Evolutionary conservation across 257 asterid genomes (phyloP).

Genomic region (Solanum corneliomulleri): DNA sequence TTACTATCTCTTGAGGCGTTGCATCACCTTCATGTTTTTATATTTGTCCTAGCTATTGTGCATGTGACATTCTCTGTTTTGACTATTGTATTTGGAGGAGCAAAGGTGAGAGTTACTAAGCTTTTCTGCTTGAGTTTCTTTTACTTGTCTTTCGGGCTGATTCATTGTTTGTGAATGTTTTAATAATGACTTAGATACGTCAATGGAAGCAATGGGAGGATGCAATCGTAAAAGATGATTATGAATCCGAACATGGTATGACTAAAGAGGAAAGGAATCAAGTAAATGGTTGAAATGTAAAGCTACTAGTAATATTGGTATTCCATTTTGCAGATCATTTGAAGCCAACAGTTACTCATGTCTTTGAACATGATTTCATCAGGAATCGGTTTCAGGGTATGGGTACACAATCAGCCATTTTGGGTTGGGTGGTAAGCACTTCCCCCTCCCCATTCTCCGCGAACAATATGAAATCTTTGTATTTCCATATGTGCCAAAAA

Average conservation of each 20-base stretch:
- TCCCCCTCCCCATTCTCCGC: neutral
- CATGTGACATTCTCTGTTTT: constrained; percentile 59
- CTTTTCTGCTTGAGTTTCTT: neutral
- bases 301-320: neutral
- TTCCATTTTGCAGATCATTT: constrained; percentile 31
- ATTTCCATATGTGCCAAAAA: neutral
- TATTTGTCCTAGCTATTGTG: constrained; percentile 58
- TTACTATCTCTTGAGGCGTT: constrained; percentile 46
- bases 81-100: constrained; percentile 54
- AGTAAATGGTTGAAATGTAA: neutral
- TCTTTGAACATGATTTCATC: constrained; percentile 67
- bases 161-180: neutral
- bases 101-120: constrained; percentile 27
- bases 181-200: constrained; percentile 15
- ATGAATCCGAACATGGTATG: constrained; percentile 28
- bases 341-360: constrained; percentile 43
- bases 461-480: neutral
- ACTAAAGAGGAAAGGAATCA: neutral
- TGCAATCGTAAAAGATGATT: constrained; percentile 5
- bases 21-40: constrained; percentile 76
- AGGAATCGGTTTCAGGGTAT: constrained; percentile 50
- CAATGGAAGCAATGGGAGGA: constrained; percentile 58
- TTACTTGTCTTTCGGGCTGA: neutral
- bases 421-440: constrained; percentile 67
- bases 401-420: constrained; percentile 33